Evolutionary conservation across 257 asterid genomes (phyloP), one percentile per base, ranked within the genome.

Genomic region (Pogostemon cablin): DNA sequence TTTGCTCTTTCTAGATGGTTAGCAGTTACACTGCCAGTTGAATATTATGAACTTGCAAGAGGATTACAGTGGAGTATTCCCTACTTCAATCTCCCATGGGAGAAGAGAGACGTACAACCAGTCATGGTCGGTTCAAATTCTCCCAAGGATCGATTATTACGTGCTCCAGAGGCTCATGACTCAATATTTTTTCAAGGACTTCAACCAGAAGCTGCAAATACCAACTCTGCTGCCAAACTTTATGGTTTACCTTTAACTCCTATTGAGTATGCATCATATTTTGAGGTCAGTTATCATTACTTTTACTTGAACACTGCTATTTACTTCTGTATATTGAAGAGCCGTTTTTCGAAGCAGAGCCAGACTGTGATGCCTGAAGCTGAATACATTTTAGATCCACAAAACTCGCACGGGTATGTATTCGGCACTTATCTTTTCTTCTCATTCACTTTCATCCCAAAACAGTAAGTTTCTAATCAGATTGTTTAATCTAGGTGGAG

Each of bases 11-110:
- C 96, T 1, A 77, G 89, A 69, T 93, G 99, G 97, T 72, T 91
- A 64, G 84, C 90, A 47, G 88, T 89, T 62, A 76, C 89, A 32
- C 80, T 89, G 75, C 99, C 99, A 1, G 85, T 91, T 9, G 96
- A 93, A 71, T 93, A 87, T 71, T 89, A 88, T 42, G 97, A 93
- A 77, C 86, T 93, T 62, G 73, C 90, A 52, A 82, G 92, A 81
- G 95, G 96, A 68, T 71, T 91, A 41, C 93, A 85, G 25, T 93
- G 99, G 99, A 93, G 95, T 58, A 81, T 93, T 67, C 97, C 99
- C 49, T 93, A 91, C 84, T 84, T 87, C 76, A 81, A 55, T 61
- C 95, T 93, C 76, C 99, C 96, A 5, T 93, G 99, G 99, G 97
- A 93, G 81, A 80, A 56, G 25, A 81, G 62, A 38, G 53, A 71